These are phyloP conservation scores for Arabis alpina DNA, from an alignment of 345 rosid species.

Conservation along the genomic window DNA sequence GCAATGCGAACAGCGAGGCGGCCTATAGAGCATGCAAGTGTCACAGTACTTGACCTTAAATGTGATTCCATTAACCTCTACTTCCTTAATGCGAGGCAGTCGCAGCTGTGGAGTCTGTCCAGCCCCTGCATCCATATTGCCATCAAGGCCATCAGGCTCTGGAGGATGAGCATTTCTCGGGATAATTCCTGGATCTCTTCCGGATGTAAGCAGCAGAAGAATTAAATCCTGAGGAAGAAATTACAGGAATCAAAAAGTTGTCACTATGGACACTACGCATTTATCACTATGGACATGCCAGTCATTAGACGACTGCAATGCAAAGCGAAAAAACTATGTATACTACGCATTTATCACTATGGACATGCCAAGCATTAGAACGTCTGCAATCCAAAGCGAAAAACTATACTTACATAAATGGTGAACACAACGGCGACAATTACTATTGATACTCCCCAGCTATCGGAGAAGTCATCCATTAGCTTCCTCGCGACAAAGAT, in stretches of 20 bases:
- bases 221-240: constrained; percentile 67
- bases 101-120: constrained; percentile 84
- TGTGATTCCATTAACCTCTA: constrained; percentile 69
- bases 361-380: constrained; percentile 1
- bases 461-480: constrained; percentile 71
- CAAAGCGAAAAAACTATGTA: background rate
- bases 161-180: constrained; percentile 98
- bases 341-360: background rate
- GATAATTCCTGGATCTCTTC: constrained; percentile 96
- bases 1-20: constrained; percentile 99
- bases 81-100: constrained; percentile 89
- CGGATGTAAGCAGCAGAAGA: constrained; percentile 89
- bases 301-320: background rate
- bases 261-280: too few relatives aligned
- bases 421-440: constrained; percentile 67
- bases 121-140: constrained; percentile 57
- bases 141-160: constrained; percentile 79
- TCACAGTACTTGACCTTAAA: constrained; percentile 94
- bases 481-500: constrained; percentile 85
- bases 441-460: constrained; percentile 75
- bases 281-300: too few relatives aligned
- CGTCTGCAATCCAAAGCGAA: background rate
- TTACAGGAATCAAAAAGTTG: background rate
- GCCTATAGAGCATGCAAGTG: constrained; percentile 97
- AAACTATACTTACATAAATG: constrained; percentile 56